Evolutionary conservation across 2,329 filamentous ascomycete genomes (phyloP), one percentile per base, ranked within the genome.

Genomic region (Eurotiales sp.): DNA sequence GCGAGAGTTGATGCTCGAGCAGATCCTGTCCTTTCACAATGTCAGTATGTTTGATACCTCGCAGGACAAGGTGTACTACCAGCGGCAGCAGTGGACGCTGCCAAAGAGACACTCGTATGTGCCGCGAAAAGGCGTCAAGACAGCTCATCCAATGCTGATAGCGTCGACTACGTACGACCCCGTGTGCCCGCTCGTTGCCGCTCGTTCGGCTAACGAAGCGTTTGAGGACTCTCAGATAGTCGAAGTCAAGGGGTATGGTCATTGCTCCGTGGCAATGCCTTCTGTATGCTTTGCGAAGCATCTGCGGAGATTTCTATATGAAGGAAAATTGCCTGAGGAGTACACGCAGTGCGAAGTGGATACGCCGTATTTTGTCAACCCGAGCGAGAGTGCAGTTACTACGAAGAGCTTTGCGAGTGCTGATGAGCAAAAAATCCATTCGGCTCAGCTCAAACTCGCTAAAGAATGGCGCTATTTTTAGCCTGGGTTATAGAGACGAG

Each of bases 121-220:
- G 7, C 54, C 55, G 14, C 48, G 50, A 4, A 51, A 25, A 43
- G 45, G 45, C 0, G 42, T 61, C 36, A 55, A 58, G 23, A 61
- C 60, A 0, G 55, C 57, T 11, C 46, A 59, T 19, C 60, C 59
- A 19, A 48, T 62, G 8, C 46, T 62, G 2, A 60, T 62, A 11
- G 43, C 61, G 1, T 61, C 57, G 7, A 61, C 59, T 15, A 61
- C 57, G 2, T 61, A 55, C 7, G 59, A 59, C 50, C 56, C 59
- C 2, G 57, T 62, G 1, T 59, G 56, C 45, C 59, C 59, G 10
- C 55, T 61, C 7, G 27, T 51, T 4, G 54, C 58, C 3, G 60
- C 59, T 7, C 52, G 50, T 37, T 56, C 56, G 39, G 60, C 58
- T 2, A 56, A 62, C 27, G 52, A 56, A 23, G 59, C 54, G 22